Evolutionary conservation across 306 rosid genomes (phyloP).

Genomic region (Castanea mollissima): DNA sequence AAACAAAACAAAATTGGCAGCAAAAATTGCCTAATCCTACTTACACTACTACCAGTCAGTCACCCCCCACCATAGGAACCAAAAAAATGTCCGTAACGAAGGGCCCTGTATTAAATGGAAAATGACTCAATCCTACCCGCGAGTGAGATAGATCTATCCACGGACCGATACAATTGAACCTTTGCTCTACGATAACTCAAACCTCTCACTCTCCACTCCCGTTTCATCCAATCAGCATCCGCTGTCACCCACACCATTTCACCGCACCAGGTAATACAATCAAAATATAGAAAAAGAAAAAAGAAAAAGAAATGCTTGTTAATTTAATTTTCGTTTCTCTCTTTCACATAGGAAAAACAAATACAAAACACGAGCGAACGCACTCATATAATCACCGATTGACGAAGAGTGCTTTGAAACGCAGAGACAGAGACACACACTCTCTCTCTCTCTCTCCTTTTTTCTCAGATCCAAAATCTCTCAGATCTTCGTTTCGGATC

Average conservation of each 20-base stretch:
- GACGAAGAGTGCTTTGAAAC: too few species aligned
- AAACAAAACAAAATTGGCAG: too few species aligned
- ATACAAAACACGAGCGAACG: background rate
- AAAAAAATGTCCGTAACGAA: too few species aligned
- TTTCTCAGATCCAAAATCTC: constrained; percentile 3
- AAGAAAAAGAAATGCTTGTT: background rate
- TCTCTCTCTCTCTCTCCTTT: constrained; percentile 38
- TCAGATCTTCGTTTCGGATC: constrained; percentile 35
- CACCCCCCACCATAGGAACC: too few species aligned
- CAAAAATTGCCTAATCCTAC: too few species aligned
- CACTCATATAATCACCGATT: background rate
- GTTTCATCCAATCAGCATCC: background rate
- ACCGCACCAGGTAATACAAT: background rate
- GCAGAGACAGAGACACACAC: background rate
- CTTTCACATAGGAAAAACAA: background rate
- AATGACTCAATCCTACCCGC: background rate
- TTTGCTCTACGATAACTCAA: background rate
- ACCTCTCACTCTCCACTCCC: background rate
- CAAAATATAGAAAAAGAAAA: too few species aligned
- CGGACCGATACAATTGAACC: background rate
- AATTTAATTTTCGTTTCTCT: background rate
- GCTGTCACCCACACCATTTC: background rate
- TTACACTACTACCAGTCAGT: too few species aligned
- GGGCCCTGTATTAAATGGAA: background rate
- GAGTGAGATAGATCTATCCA: background rate